Base-by-base conservation (phyloP, 306 rosid species). In the Cicer pinnatifidum region DNA sequence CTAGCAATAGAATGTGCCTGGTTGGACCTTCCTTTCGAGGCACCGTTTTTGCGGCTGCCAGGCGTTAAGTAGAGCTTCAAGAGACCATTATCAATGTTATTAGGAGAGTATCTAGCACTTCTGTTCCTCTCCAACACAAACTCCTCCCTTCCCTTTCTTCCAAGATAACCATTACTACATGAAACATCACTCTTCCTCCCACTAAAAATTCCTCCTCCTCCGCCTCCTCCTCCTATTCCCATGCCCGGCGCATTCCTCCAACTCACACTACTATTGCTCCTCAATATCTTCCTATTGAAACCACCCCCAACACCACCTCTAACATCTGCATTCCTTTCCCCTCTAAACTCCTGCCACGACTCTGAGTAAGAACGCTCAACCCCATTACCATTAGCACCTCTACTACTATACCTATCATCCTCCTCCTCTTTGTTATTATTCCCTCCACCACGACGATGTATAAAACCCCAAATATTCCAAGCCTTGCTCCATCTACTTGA, bases 1-100 rank as follows among this genome's bases (percentile, higher is more conserved):
- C 96, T 94, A 44, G 99, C 90, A 9, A 94, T 94, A 59, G 99
- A 91, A 74, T 91, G 99, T 20, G 97, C 95, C 50, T 86, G 97
- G 80, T 79, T 91, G 0, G 96, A 86, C 90, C 89, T 86, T 52
- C 86, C 89, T 76, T 89, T 93, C 54, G 78, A 86, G 2, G 82
- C 71, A 3, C 88, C 89, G 6, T 84, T 87, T 70, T 96, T 89
- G 83, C 97, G 80, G 90, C 97, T 77, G 13, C 91, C n/a, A 3
- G 98, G 96, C 11, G 96, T 82, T 84, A 88, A 60, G 82, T 91
- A 89, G 80, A 94, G 86, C 78, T 89, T 67, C 59, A 94, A 41
- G 41, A 89, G 83, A 43, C 99, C 99, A 59, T 86, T 91, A 52
- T 94, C 98, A 4, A 81, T 67, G 76, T 76, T 84, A 82, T 50